phyloP scores from a whole-genome alignment of 2,329 filamentous ascomycete species.

The Arthroderma sp. region DNA sequence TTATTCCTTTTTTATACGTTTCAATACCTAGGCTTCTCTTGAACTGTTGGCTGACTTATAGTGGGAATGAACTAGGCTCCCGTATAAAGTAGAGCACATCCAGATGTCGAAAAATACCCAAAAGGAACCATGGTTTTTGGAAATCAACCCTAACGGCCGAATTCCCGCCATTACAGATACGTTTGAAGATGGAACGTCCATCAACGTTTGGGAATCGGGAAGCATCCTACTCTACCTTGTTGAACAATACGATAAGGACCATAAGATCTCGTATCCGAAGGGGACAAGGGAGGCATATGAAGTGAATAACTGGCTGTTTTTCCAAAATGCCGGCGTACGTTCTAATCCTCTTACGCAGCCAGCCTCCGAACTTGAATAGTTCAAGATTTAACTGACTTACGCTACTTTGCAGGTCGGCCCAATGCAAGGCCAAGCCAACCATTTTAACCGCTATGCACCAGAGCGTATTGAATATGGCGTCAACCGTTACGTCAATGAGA shows the following conservation, averaged over 20 bases:
- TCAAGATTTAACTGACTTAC: not conserved
- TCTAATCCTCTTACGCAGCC: not conserved
- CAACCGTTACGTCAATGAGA: constrained; percentile 71
- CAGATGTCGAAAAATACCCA: constrained; percentile 64
- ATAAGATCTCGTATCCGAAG: constrained; percentile 68
- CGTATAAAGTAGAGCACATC: constrained; percentile 64
- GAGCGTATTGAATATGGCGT: constrained; percentile 73
- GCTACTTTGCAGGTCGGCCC: not conserved
- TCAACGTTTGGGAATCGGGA: constrained; percentile 71
- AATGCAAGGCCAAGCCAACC: constrained; percentile 44
- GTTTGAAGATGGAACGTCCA: constrained; percentile 56
- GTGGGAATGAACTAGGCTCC: constrained; percentile 34
- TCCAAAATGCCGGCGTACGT: constrained; percentile 60
- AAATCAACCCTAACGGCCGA: constrained; percentile 85
- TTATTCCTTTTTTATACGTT: not conserved
- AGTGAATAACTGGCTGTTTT: constrained; percentile 64
- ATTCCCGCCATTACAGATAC: constrained; percentile 79
- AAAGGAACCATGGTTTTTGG: constrained; percentile 76
- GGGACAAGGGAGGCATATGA: constrained; percentile 66
- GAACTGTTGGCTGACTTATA: constrained; percentile 6
- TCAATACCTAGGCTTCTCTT: too few species aligned
- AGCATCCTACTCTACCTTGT: constrained; percentile 75
- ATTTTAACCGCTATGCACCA: constrained; percentile 71
- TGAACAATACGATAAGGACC: constrained; percentile 64
- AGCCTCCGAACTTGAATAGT: too few species aligned